These are phyloP conservation scores for Boletus barrowsii DNA, from an alignment of 768 basidiomycete genomes.

Conservation along the genomic window DNA sequence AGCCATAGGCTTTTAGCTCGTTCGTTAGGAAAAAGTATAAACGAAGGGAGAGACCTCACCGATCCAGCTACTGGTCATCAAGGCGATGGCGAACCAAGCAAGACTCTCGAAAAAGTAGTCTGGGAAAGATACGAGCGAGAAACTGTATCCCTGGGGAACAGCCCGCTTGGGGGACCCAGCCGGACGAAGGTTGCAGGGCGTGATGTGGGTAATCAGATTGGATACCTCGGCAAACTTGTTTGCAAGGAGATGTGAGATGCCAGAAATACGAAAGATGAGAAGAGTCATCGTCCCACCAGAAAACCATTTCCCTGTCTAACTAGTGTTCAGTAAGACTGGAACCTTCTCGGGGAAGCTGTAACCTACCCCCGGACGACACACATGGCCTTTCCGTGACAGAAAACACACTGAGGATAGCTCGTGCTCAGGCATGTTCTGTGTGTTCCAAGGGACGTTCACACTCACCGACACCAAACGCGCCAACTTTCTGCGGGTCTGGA, in stretches of 20 bases:
- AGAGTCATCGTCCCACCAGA: no score
- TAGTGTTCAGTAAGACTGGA: no score
- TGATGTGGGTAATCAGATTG: constrained; percentile 81
- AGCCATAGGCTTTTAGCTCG: constrained; percentile 52
- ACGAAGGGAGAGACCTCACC: constrained; percentile 44
- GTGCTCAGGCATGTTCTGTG: no score
- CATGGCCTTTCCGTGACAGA: no score
- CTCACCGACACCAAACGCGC: no score
- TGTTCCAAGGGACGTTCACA: no score
- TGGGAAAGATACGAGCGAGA: constrained; percentile 80
- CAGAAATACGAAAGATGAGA: background rate
- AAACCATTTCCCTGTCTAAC: no score
- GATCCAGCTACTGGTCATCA: constrained; percentile 74
- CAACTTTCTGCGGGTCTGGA: no score
- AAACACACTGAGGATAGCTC: no score
- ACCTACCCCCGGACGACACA: no score
- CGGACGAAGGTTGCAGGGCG: constrained; percentile 80
- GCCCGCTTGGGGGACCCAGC: constrained; percentile 71
- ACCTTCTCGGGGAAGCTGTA: no score
- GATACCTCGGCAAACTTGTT: constrained; percentile 78
- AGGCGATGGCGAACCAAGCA: constrained; percentile 66
- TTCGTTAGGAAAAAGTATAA: background rate
- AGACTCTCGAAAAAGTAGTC: constrained; percentile 93
- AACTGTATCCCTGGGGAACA: constrained; percentile 94
- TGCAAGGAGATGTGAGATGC: background rate